A percentile compares a stretch with the other conserved stretches of the same genome.
These are phyloP conservation scores for Akebia trifoliata DNA, from an alignment of 164 flowering plant genomes.

Conservation along the genomic window DNA sequence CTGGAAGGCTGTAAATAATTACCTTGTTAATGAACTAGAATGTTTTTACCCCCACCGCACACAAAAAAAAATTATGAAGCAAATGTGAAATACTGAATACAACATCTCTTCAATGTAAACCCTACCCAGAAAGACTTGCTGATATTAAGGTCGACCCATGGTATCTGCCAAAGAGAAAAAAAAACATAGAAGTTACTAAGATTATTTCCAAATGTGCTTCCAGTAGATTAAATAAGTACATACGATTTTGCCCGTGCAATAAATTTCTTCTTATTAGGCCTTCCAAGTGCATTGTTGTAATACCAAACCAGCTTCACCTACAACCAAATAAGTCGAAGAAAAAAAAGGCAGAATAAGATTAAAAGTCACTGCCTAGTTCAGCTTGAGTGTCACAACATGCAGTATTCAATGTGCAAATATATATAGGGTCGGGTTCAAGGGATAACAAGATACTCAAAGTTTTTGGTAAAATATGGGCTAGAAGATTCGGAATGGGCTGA, in stretches of 20 bases:
- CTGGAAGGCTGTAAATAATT: slow-evolving; percentile 58
- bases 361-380: slow-evolving; percentile 33
- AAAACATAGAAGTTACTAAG: slow-evolving; percentile 9
- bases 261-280: slow-evolving; percentile 92
- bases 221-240: slow-evolving; percentile 9
- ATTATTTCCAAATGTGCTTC: slow-evolving; percentile 1
- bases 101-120: background rate
- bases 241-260: slow-evolving; percentile 92
- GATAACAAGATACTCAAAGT: no score
- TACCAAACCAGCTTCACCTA: slow-evolving; percentile 99
- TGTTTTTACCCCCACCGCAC: no score
- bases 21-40: slow-evolving; percentile 1
- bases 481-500: no score
- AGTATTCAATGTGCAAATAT: background rate
- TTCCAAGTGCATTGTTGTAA: slow-evolving; percentile 93
- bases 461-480: no score
- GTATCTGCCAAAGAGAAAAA: slow-evolving; percentile 49
- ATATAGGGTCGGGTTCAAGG: no score
- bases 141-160: slow-evolving; percentile 95
- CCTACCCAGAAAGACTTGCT: slow-evolving; percentile 96
- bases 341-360: background rate
- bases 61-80: no score
- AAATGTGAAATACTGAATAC: no score
- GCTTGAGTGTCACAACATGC: background rate
- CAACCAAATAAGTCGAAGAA: slow-evolving; percentile 12